Evolutionary conservation across 2,329 filamentous ascomycete genomes (phyloP).

Genomic region (Akanthomyces muscarius): DNA sequence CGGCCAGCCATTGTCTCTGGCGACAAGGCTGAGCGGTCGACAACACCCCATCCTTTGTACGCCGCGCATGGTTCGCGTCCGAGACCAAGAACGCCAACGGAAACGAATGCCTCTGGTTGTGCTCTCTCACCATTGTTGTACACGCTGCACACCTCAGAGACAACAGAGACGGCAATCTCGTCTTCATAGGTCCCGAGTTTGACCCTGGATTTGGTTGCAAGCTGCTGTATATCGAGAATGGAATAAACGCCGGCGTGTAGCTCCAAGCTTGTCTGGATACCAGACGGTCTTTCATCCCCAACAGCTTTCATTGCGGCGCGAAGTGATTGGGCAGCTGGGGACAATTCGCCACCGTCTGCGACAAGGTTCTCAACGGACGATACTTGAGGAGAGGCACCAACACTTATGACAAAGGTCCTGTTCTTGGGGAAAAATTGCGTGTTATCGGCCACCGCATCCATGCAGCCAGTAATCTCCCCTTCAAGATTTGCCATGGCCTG

Average conservation of each 20-base stretch:
- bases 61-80: conserved; percentile 58
- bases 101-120: conserved; percentile 50
- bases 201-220: conserved; percentile 48
- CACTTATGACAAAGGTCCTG: conserved; percentile 26
- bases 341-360: neutral
- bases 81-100: conserved; percentile 54
- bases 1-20: neutral
- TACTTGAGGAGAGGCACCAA: conserved; percentile 32
- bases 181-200: conserved; percentile 28
- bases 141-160: conserved; percentile 58
- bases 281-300: neutral
- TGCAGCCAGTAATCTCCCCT: conserved; percentile 29
- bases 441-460: conserved; percentile 23
- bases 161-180: conserved; percentile 52
- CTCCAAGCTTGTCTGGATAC: conserved; percentile 39
- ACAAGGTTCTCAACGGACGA: conserved; percentile 27
- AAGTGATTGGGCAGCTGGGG: conserved; percentile 12
- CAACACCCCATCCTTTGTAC: conserved; percentile 59
- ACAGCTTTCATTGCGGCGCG: conserved; percentile 9
- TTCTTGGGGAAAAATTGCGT: conserved; percentile 17
- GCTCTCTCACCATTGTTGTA: conserved; percentile 41
- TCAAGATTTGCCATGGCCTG: conserved; percentile 30
- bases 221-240: conserved; percentile 60
- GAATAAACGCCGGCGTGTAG: conserved; percentile 65
- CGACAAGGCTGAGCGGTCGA: conserved; percentile 35